Percentiles rank a stretch among this genome's conserved stretches.
phyloP scores from a whole-genome alignment of 495 filamentous ascomycete species.

The Poronia punctata region DNA sequence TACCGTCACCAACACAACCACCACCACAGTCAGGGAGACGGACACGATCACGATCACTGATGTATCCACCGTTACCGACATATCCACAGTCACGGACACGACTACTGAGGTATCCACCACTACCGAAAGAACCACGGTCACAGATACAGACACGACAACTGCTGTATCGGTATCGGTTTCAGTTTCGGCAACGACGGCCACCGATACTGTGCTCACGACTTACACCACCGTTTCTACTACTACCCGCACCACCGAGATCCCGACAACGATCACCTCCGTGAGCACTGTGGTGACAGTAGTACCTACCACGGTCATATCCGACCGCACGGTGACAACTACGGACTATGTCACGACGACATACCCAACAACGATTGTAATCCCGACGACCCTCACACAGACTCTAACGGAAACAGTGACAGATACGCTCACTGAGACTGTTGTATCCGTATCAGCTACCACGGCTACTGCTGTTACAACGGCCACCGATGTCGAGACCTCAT shows the following conservation, averaged over 20 bases:
- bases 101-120: slow-evolving; percentile 21
- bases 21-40: slow-evolving; percentile 18
- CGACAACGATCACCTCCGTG: slow-evolving; percentile 19
- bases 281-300: slow-evolving; percentile 19
- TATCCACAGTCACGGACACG: slow-evolving; percentile 15
- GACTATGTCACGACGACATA: slow-evolving; percentile 20
- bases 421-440: slow-evolving; percentile 17
- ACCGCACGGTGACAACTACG: slow-evolving; percentile 18
- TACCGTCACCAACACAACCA: slow-evolving; percentile 9
- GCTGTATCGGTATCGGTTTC: slow-evolving; percentile 9
- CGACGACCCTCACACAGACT: slow-evolving; percentile 18
- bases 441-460: slow-evolving; percentile 19
- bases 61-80: slow-evolving; percentile 14
- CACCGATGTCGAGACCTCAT: slow-evolving; percentile 20
- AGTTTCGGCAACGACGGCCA: slow-evolving; percentile 4
- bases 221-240: slow-evolving; percentile 27
- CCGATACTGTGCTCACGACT: slow-evolving; percentile 11
- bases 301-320: slow-evolving; percentile 26
- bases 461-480: slow-evolving; percentile 18
- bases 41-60: slow-evolving; percentile 17
- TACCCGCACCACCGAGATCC: slow-evolving; percentile 22
- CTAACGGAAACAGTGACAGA: slow-evolving; percentile 22
- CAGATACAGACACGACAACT: slow-evolving; percentile 4
- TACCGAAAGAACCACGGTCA: slow-evolving; percentile 9
- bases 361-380: slow-evolving; percentile 15